A percentile compares a stretch with the other conserved stretches of the same genome.
phyloP scores from a whole-genome alignment of 768 basidiomycete species.

The Mycena latifolia region DNA sequence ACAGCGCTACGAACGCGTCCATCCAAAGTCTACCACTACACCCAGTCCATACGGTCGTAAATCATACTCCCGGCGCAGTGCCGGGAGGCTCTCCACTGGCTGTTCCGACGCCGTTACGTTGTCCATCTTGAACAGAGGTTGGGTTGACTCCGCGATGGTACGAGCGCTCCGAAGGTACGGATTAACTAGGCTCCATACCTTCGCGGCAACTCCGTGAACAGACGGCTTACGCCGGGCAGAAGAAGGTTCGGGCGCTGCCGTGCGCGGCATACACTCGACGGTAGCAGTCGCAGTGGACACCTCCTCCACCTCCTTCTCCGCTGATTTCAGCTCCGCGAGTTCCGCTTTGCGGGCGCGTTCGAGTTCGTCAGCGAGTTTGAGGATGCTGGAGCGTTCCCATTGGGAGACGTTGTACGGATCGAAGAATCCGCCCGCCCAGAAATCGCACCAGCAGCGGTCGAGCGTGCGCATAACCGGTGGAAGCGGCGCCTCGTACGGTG shows the following conservation, averaged over 20 bases:
- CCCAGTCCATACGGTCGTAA: constrained; percentile 79
- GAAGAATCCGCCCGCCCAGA: constrained; percentile 73
- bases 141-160: constrained; percentile 8
- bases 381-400: constrained; percentile 80
- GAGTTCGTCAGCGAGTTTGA: constrained; percentile 56
- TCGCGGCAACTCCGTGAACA: constrained; percentile 17
- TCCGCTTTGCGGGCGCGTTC: constrained; percentile 48
- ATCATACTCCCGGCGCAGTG: constrained; percentile 71
- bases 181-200: constrained; percentile 23
- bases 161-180: constrained; percentile 23
- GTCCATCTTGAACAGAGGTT: constrained; percentile 17
- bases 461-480: constrained; percentile 73
- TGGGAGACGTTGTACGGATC: constrained; percentile 81
- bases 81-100: constrained; percentile 38
- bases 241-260: constrained; percentile 20
- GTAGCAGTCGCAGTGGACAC: constrained; percentile 14
- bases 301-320: constrained; percentile 23
- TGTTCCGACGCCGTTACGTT: constrained; percentile 33
- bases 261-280: constrained; percentile 28
- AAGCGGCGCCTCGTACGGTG: constrained; percentile 55
- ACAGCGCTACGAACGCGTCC: constrained; percentile 53
- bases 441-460: constrained; percentile 91
- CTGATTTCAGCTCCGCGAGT: constrained; percentile 27
- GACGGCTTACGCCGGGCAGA: constrained; percentile 5
- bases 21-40: constrained; percentile 80